Base-by-base conservation (phyloP, 306 rosid genomes). In the Trichosanthes truncata region DNA sequence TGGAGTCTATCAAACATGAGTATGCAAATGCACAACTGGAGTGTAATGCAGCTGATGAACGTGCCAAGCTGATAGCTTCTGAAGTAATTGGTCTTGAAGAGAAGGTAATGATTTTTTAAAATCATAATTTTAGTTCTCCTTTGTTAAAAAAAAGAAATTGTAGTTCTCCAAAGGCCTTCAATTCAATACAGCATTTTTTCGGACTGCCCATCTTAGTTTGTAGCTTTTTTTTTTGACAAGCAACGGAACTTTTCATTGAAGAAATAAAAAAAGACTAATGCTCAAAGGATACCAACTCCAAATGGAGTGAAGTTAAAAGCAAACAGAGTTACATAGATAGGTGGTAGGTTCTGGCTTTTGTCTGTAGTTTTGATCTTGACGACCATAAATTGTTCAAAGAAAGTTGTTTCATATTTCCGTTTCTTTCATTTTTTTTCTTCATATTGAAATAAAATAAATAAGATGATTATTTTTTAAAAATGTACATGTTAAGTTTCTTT, bases 81-180 rank as follows among this genome's bases (percentile, higher is more conserved):
- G 99, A 96, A 89, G 98, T 96, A 77, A 96, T 93, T 61, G 89
- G 96, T 31, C 85, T 96, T 86, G 99, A 96, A 91, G 97, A 93
- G 90, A 96, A 96, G 98, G 99, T 96, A 91, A 56, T 74, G 56
- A 68, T 51, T 82, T 86, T 82, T 36, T 36, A n/a, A 36, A 40
- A n/a, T 20, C 11, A 55, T 55, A 67, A 67, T 67, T 66, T 49
- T 60, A 25, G 25, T 36, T 66, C 15, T 18, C 49, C 25, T 57
- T 9, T 12, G 62, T 56, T 1, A 49, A 20, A 53, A 53, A 18
- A 53, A 7, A 6, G 25, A n/a, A n/a, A n/a, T 38, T 67, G 14
- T 68, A 43, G 10, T 31, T 74, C 26, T 49, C 78, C 7, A 7
- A 25, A 49, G 61, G 78, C 61, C 18, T 45, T 72, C 7, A 31